These are phyloP conservation scores for Saccharomyces hybrid DNA, from an alignment of 1,139 yeast species.

Conservation along the genomic window DNA sequence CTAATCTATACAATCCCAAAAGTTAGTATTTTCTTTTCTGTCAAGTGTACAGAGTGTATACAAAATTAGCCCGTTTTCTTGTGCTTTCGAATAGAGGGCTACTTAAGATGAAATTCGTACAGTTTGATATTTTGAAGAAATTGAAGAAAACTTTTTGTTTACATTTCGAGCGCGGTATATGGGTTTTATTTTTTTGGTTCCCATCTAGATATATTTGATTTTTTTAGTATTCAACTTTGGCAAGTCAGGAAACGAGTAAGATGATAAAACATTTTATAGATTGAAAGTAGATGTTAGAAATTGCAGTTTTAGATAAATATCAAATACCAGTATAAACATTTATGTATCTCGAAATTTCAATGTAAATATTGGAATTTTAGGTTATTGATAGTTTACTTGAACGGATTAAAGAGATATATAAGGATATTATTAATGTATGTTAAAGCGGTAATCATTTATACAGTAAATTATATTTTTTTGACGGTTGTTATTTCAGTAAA, in stretches of 20 bases:
- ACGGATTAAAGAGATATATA: background rate
- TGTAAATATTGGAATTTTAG: background rate
- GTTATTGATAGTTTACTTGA: background rate
- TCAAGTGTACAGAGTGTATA: background rate
- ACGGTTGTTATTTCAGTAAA: background rate
- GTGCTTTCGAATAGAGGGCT: background rate
- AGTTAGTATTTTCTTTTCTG: background rate
- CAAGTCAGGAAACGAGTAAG: background rate
- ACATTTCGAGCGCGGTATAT: background rate
- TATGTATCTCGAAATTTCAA: background rate
- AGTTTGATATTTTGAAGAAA: background rate
- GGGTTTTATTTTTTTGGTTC: background rate
- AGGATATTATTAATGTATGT: background rate
- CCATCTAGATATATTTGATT: background rate
- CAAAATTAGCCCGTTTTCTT: background rate
- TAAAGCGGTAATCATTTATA: background rate
- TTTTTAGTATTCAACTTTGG: background rate
- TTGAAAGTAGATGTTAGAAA: background rate
- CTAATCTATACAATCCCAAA: background rate
- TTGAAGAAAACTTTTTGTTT: background rate
- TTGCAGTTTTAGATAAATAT: background rate
- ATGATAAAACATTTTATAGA: background rate
- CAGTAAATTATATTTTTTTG: background rate
- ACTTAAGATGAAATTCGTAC: background rate
- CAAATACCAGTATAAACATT: too few relatives aligned